Percentiles rank a stretch among this genome's conserved stretches.
These are phyloP conservation scores for Umbelopsis ramanniana DNA, from an alignment of 192 early-diverging fungal genomes.

Conservation along the genomic window DNA sequence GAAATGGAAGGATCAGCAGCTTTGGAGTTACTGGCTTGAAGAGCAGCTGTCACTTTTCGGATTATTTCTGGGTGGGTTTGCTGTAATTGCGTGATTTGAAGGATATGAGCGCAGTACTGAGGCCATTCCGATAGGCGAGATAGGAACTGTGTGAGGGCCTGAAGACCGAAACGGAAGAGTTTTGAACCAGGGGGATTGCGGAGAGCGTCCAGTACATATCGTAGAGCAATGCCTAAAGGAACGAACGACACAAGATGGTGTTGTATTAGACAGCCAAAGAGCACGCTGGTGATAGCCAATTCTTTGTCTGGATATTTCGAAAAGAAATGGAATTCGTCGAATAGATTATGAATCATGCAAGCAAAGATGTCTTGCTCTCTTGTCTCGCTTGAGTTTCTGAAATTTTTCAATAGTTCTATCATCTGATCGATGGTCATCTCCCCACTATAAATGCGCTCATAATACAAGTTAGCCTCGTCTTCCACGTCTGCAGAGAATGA, in stretches of 20 bases:
- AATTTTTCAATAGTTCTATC: slow-evolving; percentile 79
- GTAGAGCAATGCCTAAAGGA: slow-evolving; percentile 85
- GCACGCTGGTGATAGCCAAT: slow-evolving; percentile 82
- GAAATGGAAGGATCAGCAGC: slow-evolving; percentile 19
- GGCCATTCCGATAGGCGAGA: slow-evolving; percentile 88
- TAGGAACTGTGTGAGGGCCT: slow-evolving; percentile 84
- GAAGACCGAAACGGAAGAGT: slow-evolving; percentile 90
- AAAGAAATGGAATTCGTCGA: slow-evolving; percentile 97
- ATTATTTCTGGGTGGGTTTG: slow-evolving; percentile 79
- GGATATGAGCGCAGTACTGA: slow-evolving; percentile 80
- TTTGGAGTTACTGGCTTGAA: slow-evolving; percentile 37
- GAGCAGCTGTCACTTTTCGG: slow-evolving; percentile 58
- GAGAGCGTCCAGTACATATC: slow-evolving; percentile 87
- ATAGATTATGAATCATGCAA: slow-evolving; percentile 90
- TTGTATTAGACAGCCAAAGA: slow-evolving; percentile 92
- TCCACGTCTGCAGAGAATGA: slow-evolving; percentile 78
- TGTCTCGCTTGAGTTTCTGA: slow-evolving; percentile 76
- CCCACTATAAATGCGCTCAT: slow-evolving; percentile 77
- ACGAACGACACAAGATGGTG: slow-evolving; percentile 81
- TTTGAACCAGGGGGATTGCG: slow-evolving; percentile 77
- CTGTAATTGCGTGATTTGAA: slow-evolving; percentile 83
- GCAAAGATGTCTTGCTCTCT: slow-evolving; percentile 84
- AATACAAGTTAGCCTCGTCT: slow-evolving; percentile 74
- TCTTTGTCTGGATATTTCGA: slow-evolving; percentile 93
- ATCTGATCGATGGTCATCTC: slow-evolving; percentile 83